Conservation (phyloP, 73 alveolate genomes). For the Paramecium primaurelia region DNA sequence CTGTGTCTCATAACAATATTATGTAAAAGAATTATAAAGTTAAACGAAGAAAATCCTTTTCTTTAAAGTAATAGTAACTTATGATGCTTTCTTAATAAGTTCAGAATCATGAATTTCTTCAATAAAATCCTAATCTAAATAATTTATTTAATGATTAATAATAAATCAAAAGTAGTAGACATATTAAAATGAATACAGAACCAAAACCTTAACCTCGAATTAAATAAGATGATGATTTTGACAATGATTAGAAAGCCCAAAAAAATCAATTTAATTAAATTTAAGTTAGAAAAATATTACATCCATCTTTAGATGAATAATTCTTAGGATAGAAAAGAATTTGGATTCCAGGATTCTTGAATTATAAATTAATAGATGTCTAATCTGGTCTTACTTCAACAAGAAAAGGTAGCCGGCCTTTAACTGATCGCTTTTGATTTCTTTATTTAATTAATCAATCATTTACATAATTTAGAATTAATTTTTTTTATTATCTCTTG, state of each 20-base stretch:
- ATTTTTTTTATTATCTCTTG: too few relatives aligned
- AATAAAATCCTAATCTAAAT: neutral
- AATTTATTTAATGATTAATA: neutral
- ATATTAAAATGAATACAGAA: neutral
- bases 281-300: conserved; percentile 7
- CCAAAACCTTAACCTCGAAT: neutral
- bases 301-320: conserved; percentile 44
- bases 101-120: neutral
- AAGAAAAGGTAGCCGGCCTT: neutral
- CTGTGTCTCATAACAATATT: neutral
- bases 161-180: neutral
- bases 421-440: neutral
- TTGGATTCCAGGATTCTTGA: conserved; percentile 40
- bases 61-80: neutral
- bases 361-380: neutral
- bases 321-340: conserved; percentile 1
- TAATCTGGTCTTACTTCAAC: neutral
- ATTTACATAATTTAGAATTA: too few relatives aligned
- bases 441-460: neutral
- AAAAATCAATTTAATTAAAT: neutral
- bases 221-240: neutral
- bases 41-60: neutral
- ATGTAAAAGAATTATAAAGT: conserved; percentile 16
- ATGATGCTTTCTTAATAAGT: neutral
- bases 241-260: neutral